Percentiles rank a stretch among this genome's conserved stretches.
These are phyloP conservation scores for Hydrangea macrophylla DNA, from an alignment of 148 eudicot species.

Conservation along the genomic window DNA sequence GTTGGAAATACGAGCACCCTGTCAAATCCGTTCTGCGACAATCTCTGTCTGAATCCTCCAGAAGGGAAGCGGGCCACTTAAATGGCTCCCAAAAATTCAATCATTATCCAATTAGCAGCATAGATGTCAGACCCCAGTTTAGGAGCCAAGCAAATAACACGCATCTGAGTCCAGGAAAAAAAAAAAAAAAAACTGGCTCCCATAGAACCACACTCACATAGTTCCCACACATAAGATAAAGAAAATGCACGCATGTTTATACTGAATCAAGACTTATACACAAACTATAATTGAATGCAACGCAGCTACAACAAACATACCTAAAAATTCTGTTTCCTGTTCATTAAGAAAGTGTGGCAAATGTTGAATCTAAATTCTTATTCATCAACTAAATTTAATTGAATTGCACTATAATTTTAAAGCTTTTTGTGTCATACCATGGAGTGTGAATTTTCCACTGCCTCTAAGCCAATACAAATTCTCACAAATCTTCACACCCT, in stretches of 20 bases:
- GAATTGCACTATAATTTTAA: neutral
- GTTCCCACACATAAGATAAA: neutral
- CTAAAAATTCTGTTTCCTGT: neutral
- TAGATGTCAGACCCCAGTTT: neutral
- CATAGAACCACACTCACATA: no score
- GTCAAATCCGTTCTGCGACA: no score
- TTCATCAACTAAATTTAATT: neutral
- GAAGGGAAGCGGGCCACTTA: no score
- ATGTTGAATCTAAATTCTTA: neutral
- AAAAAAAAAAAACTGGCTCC: no score
- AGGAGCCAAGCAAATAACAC: neutral
- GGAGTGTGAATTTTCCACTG: slow-evolving; percentile 71
- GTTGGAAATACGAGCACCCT: no score
- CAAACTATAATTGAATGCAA: neutral
- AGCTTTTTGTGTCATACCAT: slow-evolving; percentile 32
- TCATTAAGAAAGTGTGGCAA: neutral
- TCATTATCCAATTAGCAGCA: neutral
- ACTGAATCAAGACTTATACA: neutral
- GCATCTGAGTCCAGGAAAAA: no score
- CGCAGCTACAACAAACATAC: no score
- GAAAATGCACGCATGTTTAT: neutral
- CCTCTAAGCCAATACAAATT: slow-evolving; percentile 91
- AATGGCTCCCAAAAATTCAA: no score
- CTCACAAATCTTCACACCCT: slow-evolving; percentile 64
- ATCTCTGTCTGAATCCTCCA: no score